phyloP scores from a whole-genome alignment of 768 basidiomycete species.

The Tylopilus rubrobrunneus region DNA sequence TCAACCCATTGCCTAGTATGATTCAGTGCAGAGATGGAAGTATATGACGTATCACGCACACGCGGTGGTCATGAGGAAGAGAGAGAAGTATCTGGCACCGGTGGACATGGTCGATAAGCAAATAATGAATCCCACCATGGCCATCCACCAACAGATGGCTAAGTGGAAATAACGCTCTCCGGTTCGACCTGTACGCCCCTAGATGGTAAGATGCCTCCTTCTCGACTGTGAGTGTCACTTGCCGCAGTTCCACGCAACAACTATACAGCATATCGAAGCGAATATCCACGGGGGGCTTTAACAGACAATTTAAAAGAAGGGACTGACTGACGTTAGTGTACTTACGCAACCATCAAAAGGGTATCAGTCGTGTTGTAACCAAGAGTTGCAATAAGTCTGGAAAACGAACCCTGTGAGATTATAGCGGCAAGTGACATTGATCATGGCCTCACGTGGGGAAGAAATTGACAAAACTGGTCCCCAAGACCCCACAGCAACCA shows the following conservation, averaged over 20 bases:
- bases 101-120: slow-evolving; percentile 48
- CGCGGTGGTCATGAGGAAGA: slow-evolving; percentile 64
- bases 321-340: neutral
- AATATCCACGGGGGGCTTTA: slow-evolving; percentile 61
- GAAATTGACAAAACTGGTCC: slow-evolving; percentile 59
- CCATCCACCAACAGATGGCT: slow-evolving; percentile 52
- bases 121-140: slow-evolving; percentile 58
- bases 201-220: neutral
- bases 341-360: slow-evolving; percentile 59
- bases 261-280: slow-evolving; percentile 43
- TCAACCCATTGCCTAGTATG: slow-evolving; percentile 37
- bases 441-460: slow-evolving; percentile 46
- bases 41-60: slow-evolving; percentile 6
- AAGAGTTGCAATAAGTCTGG: slow-evolving; percentile 53
- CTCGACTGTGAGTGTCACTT: neutral
- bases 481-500: slow-evolving; percentile 46
- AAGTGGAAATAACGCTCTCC: slow-evolving; percentile 68
- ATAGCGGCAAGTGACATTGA: neutral
- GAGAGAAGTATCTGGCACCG: slow-evolving; percentile 54
- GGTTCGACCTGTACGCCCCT: slow-evolving; percentile 39
- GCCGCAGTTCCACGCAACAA: slow-evolving; percentile 58
- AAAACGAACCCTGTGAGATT: neutral
- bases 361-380: slow-evolving; percentile 58
- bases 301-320: too few relatives aligned
- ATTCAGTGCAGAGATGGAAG: neutral